Base-by-base conservation (phyloP, 2,329 filamentous ascomycete genomes). In the Hirsutella rhossiliensis region DNA sequence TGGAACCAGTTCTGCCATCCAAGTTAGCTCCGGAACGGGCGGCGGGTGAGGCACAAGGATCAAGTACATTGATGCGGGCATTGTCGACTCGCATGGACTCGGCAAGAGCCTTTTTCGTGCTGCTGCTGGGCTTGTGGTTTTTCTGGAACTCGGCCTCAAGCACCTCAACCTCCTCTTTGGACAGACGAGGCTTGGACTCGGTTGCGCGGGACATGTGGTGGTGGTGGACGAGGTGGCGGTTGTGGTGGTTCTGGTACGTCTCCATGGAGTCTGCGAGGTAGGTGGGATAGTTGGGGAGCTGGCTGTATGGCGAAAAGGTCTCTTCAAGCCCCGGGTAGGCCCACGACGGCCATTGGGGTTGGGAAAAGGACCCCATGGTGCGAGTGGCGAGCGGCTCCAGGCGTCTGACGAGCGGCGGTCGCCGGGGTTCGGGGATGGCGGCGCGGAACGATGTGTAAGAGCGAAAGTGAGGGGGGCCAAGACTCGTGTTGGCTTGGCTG, bases 1-100 rank as follows among this genome's bases (percentile, higher is more conserved):
- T 82, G 78, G 54, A 82, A 82, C 78, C 78, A 82, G 56, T 82
- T 82, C 78, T 82, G 43, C 11, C 12, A 38, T 11, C n/a, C n/a
- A 15, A 30, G 58, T 68, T 54, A 67, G 44, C 41, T 9, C 20
- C 34, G 42, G 3, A 17, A 43, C 29, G 18, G 36, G 11, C 38
- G 28, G 38, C n/a, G 30, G 15, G 20, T n/a, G 17, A 32, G 19
- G 17, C 17, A 23, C 2, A 32, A 45, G 45, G 19, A 38, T 23
- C 15, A 62, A 63, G 51, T 62, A 81, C 78, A 54, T 82, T 82
- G 50, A 82, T 80, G 49, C 77, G 69, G 17, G 77, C 71, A 50
- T 78, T 69, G 50, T 81, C 77, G n/a, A 81, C 72, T 43, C 71
- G 68, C 67, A 82, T 77, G 7, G 70, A 65, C 50, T 80, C 75